A percentile compares a stretch with the other conserved stretches of the same genome.
Conservation (phyloP, 129 eudicot species). For the Sambucus nigra region DNA sequence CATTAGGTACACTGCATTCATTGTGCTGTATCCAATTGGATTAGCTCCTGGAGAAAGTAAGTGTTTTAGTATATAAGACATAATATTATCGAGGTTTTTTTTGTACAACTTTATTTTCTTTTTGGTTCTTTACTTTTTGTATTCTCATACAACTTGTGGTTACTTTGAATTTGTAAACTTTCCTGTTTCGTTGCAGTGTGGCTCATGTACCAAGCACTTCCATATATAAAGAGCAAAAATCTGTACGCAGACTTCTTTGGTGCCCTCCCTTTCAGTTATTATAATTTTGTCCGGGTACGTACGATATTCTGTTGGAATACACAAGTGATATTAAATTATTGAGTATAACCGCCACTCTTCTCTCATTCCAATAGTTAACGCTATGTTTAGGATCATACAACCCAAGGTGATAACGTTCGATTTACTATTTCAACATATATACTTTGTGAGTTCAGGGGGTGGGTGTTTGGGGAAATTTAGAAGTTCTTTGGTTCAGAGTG, state of each 20-base stretch:
- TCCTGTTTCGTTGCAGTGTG: constrained; percentile 47
- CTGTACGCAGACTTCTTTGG: constrained; percentile 51
- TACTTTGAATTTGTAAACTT: not conserved
- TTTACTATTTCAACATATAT: not conserved
- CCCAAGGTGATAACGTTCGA: too few relatives aligned
- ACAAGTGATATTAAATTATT: constrained; percentile 1
- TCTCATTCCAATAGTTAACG: too few relatives aligned
- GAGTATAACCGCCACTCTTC: not conserved
- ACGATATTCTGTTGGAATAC: not conserved
- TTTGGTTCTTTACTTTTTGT: not conserved
- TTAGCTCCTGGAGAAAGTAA: constrained; percentile 75
- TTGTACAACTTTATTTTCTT: not conserved
- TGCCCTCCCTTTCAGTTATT: constrained; percentile 60
- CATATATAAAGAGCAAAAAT: constrained; percentile 50
- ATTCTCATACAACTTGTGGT: not conserved
- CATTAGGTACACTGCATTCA: constrained; percentile 79
- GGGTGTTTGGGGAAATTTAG: too few relatives aligned
- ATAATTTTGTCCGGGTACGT: constrained; percentile 55
- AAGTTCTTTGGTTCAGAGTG: too few relatives aligned
- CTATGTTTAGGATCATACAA: too few relatives aligned
- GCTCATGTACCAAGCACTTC: constrained; percentile 91
- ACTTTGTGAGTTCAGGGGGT: not conserved
- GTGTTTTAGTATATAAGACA: constrained; percentile 2
- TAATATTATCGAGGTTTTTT: not conserved
- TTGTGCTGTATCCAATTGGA: constrained; percentile 76